Evolutionary conservation across 306 rosid species (phyloP), one percentile per base, ranked within the genome.

Genomic region (Canavalia gladiata): DNA sequence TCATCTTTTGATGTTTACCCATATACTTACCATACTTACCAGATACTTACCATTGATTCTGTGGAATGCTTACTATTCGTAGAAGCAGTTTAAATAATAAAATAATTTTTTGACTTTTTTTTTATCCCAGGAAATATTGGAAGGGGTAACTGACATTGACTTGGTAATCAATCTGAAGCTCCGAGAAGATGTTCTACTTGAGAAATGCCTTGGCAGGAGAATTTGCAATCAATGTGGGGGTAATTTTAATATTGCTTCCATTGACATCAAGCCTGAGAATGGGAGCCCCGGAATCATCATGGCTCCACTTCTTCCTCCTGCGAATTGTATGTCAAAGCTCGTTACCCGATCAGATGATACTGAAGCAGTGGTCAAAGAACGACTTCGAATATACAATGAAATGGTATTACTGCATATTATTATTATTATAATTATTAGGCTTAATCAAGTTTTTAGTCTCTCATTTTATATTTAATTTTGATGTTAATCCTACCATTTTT

Each of bases 241-340:
- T 37, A 92, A 87, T 83, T 95, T 93, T 78, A 95, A 95, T 81
- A 86, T 93, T 83, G 98, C 98, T 3, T 84, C 96, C 49, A 95
- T 95, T 78, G 80, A 88, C 87, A 91, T 90, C 28, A 81, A 88
- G 89, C 92, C 90, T 9, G 88, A 87, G 77, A 87, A 91, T 55
- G 97, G 97, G 74, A 76, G 33, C 12, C 96, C 94, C 52, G 96
- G 82, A 68, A 90, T 95, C 58, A 79, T 85, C 81, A 95, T 95
- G 99, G 90, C 89, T 66, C 99, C 99, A 37, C 94, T 95, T 88
- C 98, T 95, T 49, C 99, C 99, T 56, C 99, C 99, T 50, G 39
- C 85, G 12, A 86, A 87, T 72, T 95, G 99, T 71, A 90, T 93
- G 92, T 85, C 96, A 18, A 93, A 93, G 87, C 98, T 95, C 11